Evolutionary conservation across 1,139 yeast genomes (phyloP).

Genomic region (Sugiyamaella castrensis): DNA sequence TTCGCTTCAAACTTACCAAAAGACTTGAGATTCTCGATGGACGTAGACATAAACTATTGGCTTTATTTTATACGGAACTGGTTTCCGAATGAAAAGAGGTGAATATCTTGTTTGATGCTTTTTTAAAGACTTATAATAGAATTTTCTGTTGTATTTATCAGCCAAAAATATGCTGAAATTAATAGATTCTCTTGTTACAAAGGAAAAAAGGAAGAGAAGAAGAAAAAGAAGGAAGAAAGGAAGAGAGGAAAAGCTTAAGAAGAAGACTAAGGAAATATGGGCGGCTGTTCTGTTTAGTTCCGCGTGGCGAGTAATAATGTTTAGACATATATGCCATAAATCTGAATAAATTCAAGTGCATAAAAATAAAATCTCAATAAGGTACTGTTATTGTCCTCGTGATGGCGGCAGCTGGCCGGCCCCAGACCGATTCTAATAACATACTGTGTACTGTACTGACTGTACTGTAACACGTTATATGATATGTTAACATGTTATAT

Average conservation of each 20-base stretch:
- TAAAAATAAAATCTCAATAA: too few species aligned
- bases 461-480: too few species aligned
- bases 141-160: not conserved
- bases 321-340: too few species aligned
- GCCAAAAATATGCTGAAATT: not conserved
- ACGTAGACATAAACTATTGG: constrained; percentile 46
- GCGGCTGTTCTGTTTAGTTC: too few species aligned
- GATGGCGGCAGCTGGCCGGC: too few species aligned
- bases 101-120: not conserved
- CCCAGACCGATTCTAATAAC: too few species aligned
- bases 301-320: too few species aligned
- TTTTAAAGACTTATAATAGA: not conserved
- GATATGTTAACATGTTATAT: too few species aligned
- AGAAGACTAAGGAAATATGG: not conserved
- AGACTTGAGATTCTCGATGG: constrained; percentile 96
- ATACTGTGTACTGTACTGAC: too few species aligned
- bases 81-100: constrained; percentile 6
- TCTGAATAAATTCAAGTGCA: too few species aligned
- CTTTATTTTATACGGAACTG: constrained; percentile 1
- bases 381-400: too few species aligned
- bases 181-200: not conserved
- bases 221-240: not conserved
- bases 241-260: not conserved
- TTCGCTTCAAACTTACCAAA: constrained; percentile 40
- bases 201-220: not conserved